A percentile compares a stretch with the other conserved stretches of the same genome.
These are phyloP conservation scores for Echeveria elegans DNA, from an alignment of 164 flowering plant genomes.

Conservation along the genomic window DNA sequence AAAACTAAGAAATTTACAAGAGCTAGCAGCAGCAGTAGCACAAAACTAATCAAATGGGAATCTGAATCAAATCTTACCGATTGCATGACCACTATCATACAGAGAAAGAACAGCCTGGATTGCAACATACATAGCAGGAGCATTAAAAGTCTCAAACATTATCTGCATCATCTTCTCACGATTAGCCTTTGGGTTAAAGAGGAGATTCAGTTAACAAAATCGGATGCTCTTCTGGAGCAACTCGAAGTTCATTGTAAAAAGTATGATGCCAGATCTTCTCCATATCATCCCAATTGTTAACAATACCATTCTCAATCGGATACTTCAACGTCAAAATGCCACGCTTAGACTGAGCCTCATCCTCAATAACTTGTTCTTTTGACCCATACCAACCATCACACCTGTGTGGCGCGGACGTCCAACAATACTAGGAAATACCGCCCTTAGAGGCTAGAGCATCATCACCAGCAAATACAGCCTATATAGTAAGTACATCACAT, in stretches of 20 bases:
- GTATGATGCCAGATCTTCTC: conserved; percentile 10
- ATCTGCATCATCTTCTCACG: conserved; percentile 9
- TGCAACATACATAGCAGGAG: conserved; percentile 9
- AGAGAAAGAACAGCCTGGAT: conserved; percentile 10
- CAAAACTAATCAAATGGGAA: no score
- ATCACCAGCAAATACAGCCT: conserved; percentile 7
- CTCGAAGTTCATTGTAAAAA: conserved; percentile 7
- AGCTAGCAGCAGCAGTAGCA: background rate
- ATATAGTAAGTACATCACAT: no score
- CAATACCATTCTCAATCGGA: conserved; percentile 8
- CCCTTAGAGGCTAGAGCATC: conserved; percentile 8
- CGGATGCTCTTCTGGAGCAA: conserved; percentile 8
- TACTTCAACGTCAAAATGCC: conserved; percentile 7
- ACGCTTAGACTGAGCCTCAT: conserved; percentile 7
- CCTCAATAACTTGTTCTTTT: conserved; percentile 3
- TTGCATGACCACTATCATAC: conserved; percentile 4
- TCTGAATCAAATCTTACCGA: background rate
- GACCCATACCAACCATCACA: conserved; percentile 9
- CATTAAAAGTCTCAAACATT: conserved; percentile 9
- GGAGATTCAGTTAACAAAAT: conserved; percentile 5
- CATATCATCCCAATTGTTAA: conserved; percentile 10
- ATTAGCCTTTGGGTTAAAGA: conserved; percentile 6
- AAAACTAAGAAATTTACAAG: background rate
- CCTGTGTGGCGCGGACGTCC: conserved; percentile 9
- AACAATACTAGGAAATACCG: conserved; percentile 6